Evolutionary conservation across 805 yeast species (phyloP), one percentile per base, ranked within the genome.

Genomic region (Nakazawaea holstii): DNA sequence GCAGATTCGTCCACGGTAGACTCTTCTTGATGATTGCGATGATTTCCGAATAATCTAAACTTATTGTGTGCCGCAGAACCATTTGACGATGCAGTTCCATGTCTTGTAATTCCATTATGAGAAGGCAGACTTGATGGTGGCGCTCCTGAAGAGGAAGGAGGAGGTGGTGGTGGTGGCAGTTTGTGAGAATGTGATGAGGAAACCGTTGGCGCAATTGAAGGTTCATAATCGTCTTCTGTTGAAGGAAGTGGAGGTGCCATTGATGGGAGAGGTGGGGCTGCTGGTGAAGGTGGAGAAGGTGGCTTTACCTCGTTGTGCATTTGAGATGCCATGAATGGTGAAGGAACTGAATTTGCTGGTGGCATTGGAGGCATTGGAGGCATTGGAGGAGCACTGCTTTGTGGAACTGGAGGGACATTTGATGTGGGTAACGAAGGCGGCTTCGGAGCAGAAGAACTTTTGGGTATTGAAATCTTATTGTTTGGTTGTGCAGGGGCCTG

Each of bases 1-100:
- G 73, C 74, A 41, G 60, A 65, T 13, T 73, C 65, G 49, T 73
- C 63, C 58, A 44, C 65, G 61, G 3, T 68, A 58, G n/a, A 56
- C 10, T 28, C 57, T 9, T 55, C 51, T 6, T 49, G 49, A 20
- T 38, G 24, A 5, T 20, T 20, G 24, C 24, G 49, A 30, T 46
- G 48, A 13, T 51, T 48, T 15, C 53, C 51, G 38, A 53, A 51
- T 17, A 51, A n/a, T 39, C 50, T 20, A 33, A 35, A 41, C 38
- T 47, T 41, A 37, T 51, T 50, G n/a, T 50, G 48, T 20, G 41
- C 46, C 35, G 53, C 52, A 27, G 55, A 35, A 44, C 57, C 51
- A 8, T 50, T 28, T 4, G 42, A 39, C 4, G 31, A 17, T 20
- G 24, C 24, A 20, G 24, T 20, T 20, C 39, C 39, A 28, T 42